These are phyloP conservation scores for Yamadazyma buinensis DNA, from an alignment of 1,139 yeast species.

Conservation along the genomic window DNA sequence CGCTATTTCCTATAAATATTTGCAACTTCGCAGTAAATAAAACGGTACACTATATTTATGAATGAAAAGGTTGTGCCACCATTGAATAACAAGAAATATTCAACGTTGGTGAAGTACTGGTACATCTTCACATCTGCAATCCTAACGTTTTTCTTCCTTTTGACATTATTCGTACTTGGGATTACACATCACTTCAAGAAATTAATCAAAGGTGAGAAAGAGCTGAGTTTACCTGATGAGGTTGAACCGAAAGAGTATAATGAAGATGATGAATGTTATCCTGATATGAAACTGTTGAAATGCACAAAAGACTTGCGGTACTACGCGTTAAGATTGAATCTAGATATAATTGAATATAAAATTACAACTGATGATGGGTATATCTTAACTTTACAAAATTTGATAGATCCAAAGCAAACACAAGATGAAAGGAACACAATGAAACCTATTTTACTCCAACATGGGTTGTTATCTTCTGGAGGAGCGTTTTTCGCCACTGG, in stretches of 20 bases:
- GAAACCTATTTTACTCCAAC: slow-evolving; percentile 71
- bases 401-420: slow-evolving; percentile 50
- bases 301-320: slow-evolving; percentile 43
- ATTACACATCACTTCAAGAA: slow-evolving; percentile 25
- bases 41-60: too few relatives aligned
- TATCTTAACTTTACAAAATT: slow-evolving; percentile 58
- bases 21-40: too few relatives aligned
- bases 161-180: slow-evolving; percentile 22
- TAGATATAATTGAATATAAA: slow-evolving; percentile 55
- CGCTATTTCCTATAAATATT: too few relatives aligned
- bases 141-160: slow-evolving; percentile 27
- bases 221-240: slow-evolving; percentile 9
- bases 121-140: slow-evolving; percentile 25
- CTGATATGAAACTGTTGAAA: slow-evolving; percentile 27
- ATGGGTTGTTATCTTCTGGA: slow-evolving; percentile 83
- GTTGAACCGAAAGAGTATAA: too few relatives aligned
- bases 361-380: slow-evolving; percentile 82
- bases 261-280: slow-evolving; percentile 26
- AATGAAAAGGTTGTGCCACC: slow-evolving; percentile 20
- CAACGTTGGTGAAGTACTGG: slow-evolving; percentile 16
- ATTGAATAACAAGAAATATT: slow-evolving; percentile 16
- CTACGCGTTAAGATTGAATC: slow-evolving; percentile 59
- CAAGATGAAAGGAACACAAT: slow-evolving; percentile 22
- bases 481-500: slow-evolving; percentile 85
- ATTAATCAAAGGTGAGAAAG: slow-evolving; percentile 18